These are phyloP conservation scores for Rhododendron williamsianum DNA, from an alignment of 148 eudicot species.

Conservation along the genomic window DNA sequence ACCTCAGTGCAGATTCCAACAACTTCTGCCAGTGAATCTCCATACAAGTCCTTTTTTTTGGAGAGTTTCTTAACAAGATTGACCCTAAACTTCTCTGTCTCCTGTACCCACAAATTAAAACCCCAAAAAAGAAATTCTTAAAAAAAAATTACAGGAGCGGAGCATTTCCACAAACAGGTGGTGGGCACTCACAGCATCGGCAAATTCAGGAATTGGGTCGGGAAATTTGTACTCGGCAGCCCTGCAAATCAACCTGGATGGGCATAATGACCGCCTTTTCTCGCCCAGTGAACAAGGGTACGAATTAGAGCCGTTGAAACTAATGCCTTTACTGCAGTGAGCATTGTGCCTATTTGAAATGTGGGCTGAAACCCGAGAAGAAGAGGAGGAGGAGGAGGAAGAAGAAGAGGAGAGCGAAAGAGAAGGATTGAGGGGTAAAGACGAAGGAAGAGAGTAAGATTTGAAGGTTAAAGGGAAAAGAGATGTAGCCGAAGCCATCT, in stretches of 20 bases:
- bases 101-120: slow-evolving; percentile 37
- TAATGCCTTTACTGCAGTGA: not conserved
- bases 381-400: not conserved
- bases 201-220: slow-evolving; percentile 97
- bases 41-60: slow-evolving; percentile 63
- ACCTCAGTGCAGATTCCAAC: slow-evolving; percentile 80
- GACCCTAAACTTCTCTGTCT: slow-evolving; percentile 64
- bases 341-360: not conserved
- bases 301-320: not conserved
- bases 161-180: not conserved
- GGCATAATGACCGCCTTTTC: not conserved
- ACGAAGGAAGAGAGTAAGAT: slow-evolving; percentile 8
- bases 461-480: slow-evolving; percentile 7
- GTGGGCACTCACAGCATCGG: slow-evolving; percentile 46
- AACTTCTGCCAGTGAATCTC: slow-evolving; percentile 67
- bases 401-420: not conserved
- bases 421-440: not conserved
- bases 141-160: not conserved
- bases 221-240: slow-evolving; percentile 90
- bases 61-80: slow-evolving; percentile 52
- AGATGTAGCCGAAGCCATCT: slow-evolving; percentile 14
- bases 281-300: not conserved
- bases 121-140: not conserved
- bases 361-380: not conserved
- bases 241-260: slow-evolving; percentile 41